phyloP scores from a whole-genome alignment of 1,284 basidiomycete species.

The Meripilus lineatus region DNA sequence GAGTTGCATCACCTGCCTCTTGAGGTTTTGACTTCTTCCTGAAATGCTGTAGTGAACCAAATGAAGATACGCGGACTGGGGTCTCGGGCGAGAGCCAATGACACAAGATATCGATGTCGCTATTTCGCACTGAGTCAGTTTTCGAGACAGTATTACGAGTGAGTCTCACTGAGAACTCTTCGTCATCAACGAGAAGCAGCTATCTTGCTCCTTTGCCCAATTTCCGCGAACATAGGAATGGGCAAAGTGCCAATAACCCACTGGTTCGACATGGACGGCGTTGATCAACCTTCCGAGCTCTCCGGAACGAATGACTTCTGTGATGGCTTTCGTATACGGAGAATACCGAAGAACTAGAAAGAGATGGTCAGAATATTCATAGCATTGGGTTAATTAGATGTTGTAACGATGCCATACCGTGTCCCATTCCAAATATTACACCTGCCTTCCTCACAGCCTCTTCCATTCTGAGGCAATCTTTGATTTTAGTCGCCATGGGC shows the following conservation, averaged over 20 bases:
- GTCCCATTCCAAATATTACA: conserved; percentile 81
- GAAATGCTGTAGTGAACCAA: conserved; percentile 81
- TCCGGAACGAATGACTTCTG: conserved; percentile 66
- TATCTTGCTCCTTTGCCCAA: conserved; percentile 66
- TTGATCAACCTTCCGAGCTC: conserved; percentile 75
- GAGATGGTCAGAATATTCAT: background rate
- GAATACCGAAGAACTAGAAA: conserved; percentile 78
- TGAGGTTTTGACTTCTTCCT: conserved; percentile 65
- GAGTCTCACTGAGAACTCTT: conserved; percentile 77
- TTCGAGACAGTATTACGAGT: conserved; percentile 1
- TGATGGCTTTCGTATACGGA: conserved; percentile 70
- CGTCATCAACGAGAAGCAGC: conserved; percentile 80
- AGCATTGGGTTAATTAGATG: background rate
- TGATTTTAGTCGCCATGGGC: conserved; percentile 76
- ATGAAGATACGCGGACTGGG: conserved; percentile 72
- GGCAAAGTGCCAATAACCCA: conserved; percentile 80
- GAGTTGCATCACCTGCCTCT: conserved; percentile 58
- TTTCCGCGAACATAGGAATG: conserved; percentile 83
- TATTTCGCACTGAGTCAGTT: conserved; percentile 31
- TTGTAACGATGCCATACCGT: conserved; percentile 42
- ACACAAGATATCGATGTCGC: conserved; percentile 81
- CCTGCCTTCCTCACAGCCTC: conserved; percentile 60
- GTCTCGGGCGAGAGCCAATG: conserved; percentile 65
- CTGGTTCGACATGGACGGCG: conserved; percentile 71
- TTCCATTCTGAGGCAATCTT: conserved; percentile 74